These are phyloP conservation scores for Penstemon barbatus DNA, from an alignment of 257 asterid genomes.

Conservation along the genomic window DNA sequence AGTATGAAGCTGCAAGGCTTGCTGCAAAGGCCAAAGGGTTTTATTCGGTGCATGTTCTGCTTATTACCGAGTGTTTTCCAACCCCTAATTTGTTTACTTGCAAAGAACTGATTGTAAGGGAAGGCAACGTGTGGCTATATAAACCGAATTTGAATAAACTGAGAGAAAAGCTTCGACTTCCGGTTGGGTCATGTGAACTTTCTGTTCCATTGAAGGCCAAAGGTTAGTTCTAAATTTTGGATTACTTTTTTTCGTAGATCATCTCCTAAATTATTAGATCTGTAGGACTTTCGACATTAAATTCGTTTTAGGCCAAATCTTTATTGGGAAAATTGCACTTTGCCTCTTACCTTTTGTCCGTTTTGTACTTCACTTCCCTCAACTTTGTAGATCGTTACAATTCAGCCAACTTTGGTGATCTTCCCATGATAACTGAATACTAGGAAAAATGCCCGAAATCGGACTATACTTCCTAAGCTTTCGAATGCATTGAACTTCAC, in stretches of 20 bases:
- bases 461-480: no score
- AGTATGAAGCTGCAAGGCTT: constrained; percentile 77
- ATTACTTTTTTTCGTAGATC: background rate
- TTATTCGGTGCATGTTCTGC: constrained; percentile 64
- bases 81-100: constrained; percentile 83
- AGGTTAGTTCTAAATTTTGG: constrained; percentile 48
- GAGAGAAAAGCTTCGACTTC: constrained; percentile 79
- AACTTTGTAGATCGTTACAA: no score
- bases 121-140: constrained; percentile 81
- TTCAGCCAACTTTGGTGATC: no score
- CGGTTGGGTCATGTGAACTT: constrained; percentile 94
- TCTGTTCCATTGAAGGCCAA: constrained; percentile 69
- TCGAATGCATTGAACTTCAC: no score
- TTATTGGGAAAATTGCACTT: no score
- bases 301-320: background rate
- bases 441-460: no score
- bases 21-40: constrained; percentile 72
- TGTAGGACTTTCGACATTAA: background rate
- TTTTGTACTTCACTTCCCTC: no score
- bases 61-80: constrained; percentile 79
- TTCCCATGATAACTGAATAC: no score
- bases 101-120: constrained; percentile 66
- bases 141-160: constrained; percentile 59
- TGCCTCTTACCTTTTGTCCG: no score
- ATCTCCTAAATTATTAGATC: background rate